Evolutionary conservation across 2,329 filamentous ascomycete genomes (phyloP).

Genomic region (Clonostachys rosea): DNA sequence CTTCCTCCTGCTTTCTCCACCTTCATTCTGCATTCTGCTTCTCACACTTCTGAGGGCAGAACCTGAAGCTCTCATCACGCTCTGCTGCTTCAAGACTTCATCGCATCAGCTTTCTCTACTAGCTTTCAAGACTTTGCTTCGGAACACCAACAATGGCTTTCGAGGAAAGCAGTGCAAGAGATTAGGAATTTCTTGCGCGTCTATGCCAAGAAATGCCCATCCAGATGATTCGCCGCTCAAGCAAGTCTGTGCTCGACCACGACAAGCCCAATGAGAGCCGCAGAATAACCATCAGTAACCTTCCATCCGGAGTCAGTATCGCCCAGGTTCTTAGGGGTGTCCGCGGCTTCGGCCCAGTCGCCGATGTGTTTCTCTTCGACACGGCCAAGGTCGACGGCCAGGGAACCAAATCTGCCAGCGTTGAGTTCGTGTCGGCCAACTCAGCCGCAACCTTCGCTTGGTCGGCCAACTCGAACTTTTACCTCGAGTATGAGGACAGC

Average conservation of each 20-base stretch:
- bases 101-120: not conserved
- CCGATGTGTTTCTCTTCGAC: conserved; percentile 3
- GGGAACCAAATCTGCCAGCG: conserved; percentile 2
- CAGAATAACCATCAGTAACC: conserved; percentile 9
- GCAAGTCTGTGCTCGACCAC: not conserved
- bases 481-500: too few species aligned
- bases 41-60: too few species aligned
- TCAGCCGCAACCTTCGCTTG: not conserved
- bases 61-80: too few species aligned
- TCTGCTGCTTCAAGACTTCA: too few species aligned
- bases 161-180: not conserved
- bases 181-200: not conserved
- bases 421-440: conserved; percentile 11
- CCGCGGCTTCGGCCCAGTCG: conserved; percentile 5
- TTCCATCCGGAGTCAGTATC: conserved; percentile 5
- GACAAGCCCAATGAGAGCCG: conserved; percentile 8
- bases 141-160: not conserved
- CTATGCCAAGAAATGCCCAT: not conserved
- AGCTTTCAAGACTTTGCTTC: not conserved
- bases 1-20: too few species aligned
- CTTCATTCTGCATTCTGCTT: too few species aligned
- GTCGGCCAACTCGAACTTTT: not conserved
- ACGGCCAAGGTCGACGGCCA: not conserved
- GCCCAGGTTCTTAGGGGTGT: conserved; percentile 12
- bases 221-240: not conserved